Base-by-base conservation (phyloP, 306 rosid species). In the Begonia loranthoides region DNA sequence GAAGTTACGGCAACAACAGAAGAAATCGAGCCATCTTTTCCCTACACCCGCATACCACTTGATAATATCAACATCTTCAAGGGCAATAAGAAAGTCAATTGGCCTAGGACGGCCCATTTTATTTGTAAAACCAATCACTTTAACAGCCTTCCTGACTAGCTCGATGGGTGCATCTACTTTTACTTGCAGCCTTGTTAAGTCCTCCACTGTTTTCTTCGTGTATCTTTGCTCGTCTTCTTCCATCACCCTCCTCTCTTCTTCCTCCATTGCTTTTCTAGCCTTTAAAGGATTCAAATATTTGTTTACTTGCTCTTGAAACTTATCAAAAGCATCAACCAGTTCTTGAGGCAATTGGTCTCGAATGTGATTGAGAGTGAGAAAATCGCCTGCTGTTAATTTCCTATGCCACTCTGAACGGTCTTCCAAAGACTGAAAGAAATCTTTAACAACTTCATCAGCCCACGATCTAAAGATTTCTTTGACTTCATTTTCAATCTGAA, bases 1-100 rank as follows among this genome's bases (percentile, higher is more conserved):
- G 63, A 84, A 84, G 90, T 84, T 89, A 45, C 82, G 95, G 58
- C 93, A 82, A 70, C 97, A 84, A 52, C 82, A 81, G 59, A 75
- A 89, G 67, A 73, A 84, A 61, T 89, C 89, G 36, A 89, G 87
- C 87, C 87, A 89, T 65, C 93, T 75, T 76, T 79, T 77, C 59
- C 84, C 95, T 47, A 89, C 64, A 55, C 95, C 95, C 0, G 84
- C 87, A 62, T 84, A 82, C 95, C 97, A 84, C 70, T 81, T 84
- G 49, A 88, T 73, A 59, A 84, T 79, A 65, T 84, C 93, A 3
- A 75, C 10, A 64, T 84, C 95, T 74, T 88, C 95, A 15, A 84
- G 80, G 44, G 89, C 80, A 58, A 76, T 41, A 14, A 88, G 82
- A 44, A 66, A 78, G 44, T 74, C 70, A 12, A 89, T 73, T 0